Conservation (phyloP, 257 asterid species). For the Nicotiana tabacum region DNA sequence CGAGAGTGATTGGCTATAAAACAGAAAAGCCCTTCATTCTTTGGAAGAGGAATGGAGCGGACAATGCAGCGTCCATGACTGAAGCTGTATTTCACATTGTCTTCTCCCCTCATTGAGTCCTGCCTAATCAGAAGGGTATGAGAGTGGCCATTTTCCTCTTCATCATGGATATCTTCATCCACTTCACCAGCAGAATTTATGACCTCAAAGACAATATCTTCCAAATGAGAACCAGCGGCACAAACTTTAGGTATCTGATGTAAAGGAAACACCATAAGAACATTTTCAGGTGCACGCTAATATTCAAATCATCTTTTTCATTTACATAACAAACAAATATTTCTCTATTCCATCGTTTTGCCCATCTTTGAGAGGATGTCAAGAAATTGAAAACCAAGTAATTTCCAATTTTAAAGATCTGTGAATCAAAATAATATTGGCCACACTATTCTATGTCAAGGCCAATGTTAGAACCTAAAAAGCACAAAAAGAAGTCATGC, state of each 20-base stretch:
- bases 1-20: constrained; percentile 50
- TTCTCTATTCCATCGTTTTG: neutral
- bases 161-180: constrained; percentile 44
- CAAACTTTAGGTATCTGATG: constrained; percentile 42
- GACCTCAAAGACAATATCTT: constrained; percentile 50
- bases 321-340: neutral
- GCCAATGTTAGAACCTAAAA: neutral
- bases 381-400: neutral
- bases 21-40: constrained; percentile 33
- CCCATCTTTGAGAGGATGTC: neutral
- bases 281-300: neutral
- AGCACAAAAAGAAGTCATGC: neutral
- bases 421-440: neutral
- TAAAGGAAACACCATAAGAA: neutral
- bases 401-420: neutral
- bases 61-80: constrained; percentile 46
- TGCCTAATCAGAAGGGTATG: constrained; percentile 49
- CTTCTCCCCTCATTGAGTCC: constrained; percentile 34
- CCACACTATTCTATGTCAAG: neutral
- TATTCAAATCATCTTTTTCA: neutral
- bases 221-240: constrained; percentile 46
- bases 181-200: constrained; percentile 40
- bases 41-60: constrained; percentile 50
- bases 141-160: constrained; percentile 39
- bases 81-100: constrained; percentile 41